Conservation (phyloP, 306 rosid species). For the cucumber (Cucumis sativus) region DNA sequence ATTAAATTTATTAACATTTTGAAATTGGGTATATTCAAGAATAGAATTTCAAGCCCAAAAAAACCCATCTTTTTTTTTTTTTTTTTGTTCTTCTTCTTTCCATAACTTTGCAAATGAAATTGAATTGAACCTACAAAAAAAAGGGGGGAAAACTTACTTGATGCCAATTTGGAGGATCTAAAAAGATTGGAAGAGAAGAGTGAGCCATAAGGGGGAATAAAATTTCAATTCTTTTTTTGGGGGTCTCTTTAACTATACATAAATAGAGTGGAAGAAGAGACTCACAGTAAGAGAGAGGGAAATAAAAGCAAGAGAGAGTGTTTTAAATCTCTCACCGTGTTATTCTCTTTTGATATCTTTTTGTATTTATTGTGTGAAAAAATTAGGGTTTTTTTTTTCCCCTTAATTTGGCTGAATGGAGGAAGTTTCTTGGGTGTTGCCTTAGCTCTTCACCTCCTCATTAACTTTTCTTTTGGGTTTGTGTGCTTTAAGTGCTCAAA, state of each 20-base stretch:
- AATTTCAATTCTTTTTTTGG: slow-evolving; percentile 4
- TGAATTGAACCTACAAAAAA: slow-evolving; percentile 5
- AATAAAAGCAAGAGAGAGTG: not conserved
- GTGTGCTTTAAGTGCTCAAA: slow-evolving; percentile 3
- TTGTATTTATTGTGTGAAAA: not conserved
- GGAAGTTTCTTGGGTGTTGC: slow-evolving; percentile 10
- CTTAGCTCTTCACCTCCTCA: not conserved
- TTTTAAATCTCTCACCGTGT: not conserved
- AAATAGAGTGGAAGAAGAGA: not conserved
- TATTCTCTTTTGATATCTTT: not conserved
- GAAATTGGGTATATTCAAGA: not conserved
- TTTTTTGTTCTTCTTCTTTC: not conserved
- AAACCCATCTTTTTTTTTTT: not conserved
- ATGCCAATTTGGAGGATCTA: slow-evolving; percentile 94
- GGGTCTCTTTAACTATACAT: not conserved
- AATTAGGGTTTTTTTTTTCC: not conserved
- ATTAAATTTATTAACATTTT: no score
- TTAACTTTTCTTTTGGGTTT: slow-evolving; percentile 17
- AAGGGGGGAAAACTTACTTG: slow-evolving; percentile 49
- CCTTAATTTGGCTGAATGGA: not conserved
- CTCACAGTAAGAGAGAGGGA: not conserved
- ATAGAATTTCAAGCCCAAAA: not conserved
- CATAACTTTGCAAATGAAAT: not conserved
- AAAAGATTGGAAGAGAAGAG: slow-evolving; percentile 86
- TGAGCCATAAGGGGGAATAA: slow-evolving; percentile 52